Conservation (phyloP, 2,329 filamentous ascomycete species). For the Fusarium dlaminii region DNA sequence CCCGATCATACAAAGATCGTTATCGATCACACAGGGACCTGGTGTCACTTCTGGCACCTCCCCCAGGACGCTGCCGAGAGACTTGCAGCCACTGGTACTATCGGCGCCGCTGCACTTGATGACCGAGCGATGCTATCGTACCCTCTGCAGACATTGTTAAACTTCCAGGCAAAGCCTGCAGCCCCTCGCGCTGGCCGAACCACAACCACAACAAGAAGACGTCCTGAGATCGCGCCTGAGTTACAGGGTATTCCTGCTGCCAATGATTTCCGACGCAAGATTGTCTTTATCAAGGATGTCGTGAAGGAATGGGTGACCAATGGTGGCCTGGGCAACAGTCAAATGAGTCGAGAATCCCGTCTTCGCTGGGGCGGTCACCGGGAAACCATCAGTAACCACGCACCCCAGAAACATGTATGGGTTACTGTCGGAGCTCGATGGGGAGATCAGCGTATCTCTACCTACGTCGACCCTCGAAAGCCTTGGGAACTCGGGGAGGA, state of each 20-base stretch:
- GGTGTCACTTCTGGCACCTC: conserved; percentile 82
- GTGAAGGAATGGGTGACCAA: conserved; percentile 77
- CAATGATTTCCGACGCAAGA: conserved; percentile 78
- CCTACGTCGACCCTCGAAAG: conserved; percentile 64
- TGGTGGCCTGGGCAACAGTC: conserved; percentile 74
- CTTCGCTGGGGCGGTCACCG: conserved; percentile 68
- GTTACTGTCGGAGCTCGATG: conserved; percentile 72
- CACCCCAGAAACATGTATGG: conserved; percentile 72
- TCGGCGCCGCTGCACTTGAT: conserved; percentile 75
- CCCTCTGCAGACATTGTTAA: conserved; percentile 76
- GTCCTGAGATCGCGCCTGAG: conserved; percentile 69
- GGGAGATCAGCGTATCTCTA: conserved; percentile 65
- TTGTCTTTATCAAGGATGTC: conserved; percentile 75
- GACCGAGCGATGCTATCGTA: conserved; percentile 77
- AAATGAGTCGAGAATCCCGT: conserved; percentile 64
- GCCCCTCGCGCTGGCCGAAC: conserved; percentile 53
- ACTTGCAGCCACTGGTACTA: conserved; percentile 71
- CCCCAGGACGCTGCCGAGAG: conserved; percentile 74
- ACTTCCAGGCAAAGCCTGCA: conserved; percentile 65
- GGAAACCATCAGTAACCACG: conserved; percentile 61
- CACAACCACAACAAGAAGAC: conserved; percentile 60
- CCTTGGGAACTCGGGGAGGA: conserved; percentile 65
- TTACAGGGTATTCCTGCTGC: conserved; percentile 73
- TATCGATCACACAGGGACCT: conserved; percentile 76
- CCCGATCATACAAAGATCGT: conserved; percentile 89